Conservation (phyloP, 2,329 filamentous ascomycete genomes). For the Epichloe sylvatica region DNA sequence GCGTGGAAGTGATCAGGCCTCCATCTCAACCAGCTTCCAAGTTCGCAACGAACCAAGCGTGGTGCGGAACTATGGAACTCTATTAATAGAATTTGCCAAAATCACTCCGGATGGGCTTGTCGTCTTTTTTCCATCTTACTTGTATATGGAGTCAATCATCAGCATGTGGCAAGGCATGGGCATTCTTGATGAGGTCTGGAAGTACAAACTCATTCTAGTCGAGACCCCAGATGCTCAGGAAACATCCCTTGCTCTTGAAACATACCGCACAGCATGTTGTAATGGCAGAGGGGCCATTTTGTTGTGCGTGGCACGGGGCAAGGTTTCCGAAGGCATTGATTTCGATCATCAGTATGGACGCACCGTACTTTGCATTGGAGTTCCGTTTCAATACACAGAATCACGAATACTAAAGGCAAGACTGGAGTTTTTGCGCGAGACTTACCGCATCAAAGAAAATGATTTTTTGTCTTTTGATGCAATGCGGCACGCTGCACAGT, state of each 20-base stretch:
- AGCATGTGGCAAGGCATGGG: slow-evolving; percentile 99
- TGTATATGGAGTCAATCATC: slow-evolving; percentile 99
- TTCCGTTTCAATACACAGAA: slow-evolving; percentile 97
- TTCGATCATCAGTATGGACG: slow-evolving; percentile 98
- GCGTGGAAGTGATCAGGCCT: slow-evolving; percentile 81
- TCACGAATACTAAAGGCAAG: slow-evolving; percentile 92
- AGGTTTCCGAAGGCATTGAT: slow-evolving; percentile 96
- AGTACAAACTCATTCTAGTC: slow-evolving; percentile 94
- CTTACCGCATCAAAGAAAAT: slow-evolving; percentile 90
- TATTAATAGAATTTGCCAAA: slow-evolving; percentile 89
- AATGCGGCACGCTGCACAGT: slow-evolving; percentile 97
- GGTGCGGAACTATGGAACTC: slow-evolving; percentile 89
- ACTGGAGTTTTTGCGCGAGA: slow-evolving; percentile 91
- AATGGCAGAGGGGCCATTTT: slow-evolving; percentile 90
- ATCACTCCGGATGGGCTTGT: slow-evolving; percentile 94
- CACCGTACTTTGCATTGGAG: slow-evolving; percentile 89
- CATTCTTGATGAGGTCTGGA: slow-evolving; percentile 95
- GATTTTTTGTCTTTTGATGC: slow-evolving; percentile 98
- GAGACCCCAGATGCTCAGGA: slow-evolving; percentile 97
- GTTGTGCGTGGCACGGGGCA: slow-evolving; percentile 88
- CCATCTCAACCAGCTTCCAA: slow-evolving; percentile 86
- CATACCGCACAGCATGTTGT: slow-evolving; percentile 92
- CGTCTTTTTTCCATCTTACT: slow-evolving; percentile 97
- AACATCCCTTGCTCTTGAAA: slow-evolving; percentile 87
- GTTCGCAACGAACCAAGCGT: slow-evolving; percentile 91